Conservation (phyloP, 176 grass and related monocot genomes). For the Pontederia crassipes region DNA sequence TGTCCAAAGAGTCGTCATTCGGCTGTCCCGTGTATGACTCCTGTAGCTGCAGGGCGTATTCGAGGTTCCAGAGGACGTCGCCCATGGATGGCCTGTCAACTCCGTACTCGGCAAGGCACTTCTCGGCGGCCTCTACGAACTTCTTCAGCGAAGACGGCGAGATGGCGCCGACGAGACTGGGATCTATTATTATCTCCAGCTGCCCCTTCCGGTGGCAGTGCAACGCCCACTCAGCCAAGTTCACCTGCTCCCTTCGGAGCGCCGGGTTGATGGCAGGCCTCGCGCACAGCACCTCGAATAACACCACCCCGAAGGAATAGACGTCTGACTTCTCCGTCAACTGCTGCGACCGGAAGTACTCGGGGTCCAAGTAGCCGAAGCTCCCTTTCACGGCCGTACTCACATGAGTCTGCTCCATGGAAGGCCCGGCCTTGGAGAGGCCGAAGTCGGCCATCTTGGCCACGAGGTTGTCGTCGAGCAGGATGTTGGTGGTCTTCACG, state of each 20-base stretch:
- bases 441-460: slow-evolving; percentile 91
- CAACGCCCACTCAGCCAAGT: slow-evolving; percentile 80
- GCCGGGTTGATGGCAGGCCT: slow-evolving; percentile 88
- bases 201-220: slow-evolving; percentile 66
- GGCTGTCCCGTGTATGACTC: slow-evolving; percentile 10
- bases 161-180: slow-evolving; percentile 54
- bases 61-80: slow-evolving; percentile 92
- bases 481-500: slow-evolving; percentile 96
- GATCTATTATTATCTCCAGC: slow-evolving; percentile 69
- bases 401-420: slow-evolving; percentile 85
- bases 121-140: slow-evolving; percentile 80
- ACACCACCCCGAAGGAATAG: slow-evolving; percentile 89
- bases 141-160: slow-evolving; percentile 53
- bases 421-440: slow-evolving; percentile 78
- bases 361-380: slow-evolving; percentile 92
- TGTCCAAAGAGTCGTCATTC: background rate
- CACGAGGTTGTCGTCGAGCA: slow-evolving; percentile 79
- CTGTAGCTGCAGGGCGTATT: slow-evolving; percentile 86
- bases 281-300: slow-evolving; percentile 80
- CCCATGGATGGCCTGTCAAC: slow-evolving; percentile 84
- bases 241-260: slow-evolving; percentile 90
- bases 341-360: slow-evolving; percentile 92
- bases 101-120: slow-evolving; percentile 92
- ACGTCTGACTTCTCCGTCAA: slow-evolving; percentile 95
- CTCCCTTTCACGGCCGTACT: slow-evolving; percentile 97